Conservation (phyloP, 2,329 filamentous ascomycete genomes). For the Sodiomyces alkalinus region DNA sequence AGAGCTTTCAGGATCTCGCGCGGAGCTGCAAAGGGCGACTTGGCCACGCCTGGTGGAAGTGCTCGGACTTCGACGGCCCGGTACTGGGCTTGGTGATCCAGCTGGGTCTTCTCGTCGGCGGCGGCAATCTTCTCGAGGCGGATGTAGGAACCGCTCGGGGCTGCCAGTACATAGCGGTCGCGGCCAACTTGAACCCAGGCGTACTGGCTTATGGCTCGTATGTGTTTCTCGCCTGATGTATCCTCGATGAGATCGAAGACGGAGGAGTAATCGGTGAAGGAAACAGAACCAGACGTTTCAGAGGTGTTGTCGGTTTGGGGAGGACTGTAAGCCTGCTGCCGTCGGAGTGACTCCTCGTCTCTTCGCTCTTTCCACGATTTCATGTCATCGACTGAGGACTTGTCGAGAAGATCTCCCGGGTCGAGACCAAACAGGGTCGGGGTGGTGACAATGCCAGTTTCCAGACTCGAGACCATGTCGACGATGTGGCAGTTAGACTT, state of each 20-base stretch:
- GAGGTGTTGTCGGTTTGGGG: neutral
- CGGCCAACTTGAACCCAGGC: slow-evolving; percentile 72
- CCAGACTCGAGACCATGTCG: slow-evolving; percentile 81
- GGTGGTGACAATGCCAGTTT: slow-evolving; percentile 73
- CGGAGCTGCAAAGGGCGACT: slow-evolving; percentile 52
- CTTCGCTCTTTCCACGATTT: slow-evolving; percentile 33
- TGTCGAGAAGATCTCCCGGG: slow-evolving; percentile 58
- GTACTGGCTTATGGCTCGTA: slow-evolving; percentile 58
- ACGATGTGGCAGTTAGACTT: slow-evolving; percentile 90
- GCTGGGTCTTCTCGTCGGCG: neutral
- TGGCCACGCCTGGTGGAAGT: slow-evolving; percentile 26
- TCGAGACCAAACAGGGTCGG: slow-evolving; percentile 90
- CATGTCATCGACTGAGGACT: slow-evolving; percentile 49
- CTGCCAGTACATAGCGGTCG: slow-evolving; percentile 55
- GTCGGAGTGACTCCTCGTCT: slow-evolving; percentile 24
- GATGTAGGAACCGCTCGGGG: slow-evolving; percentile 46
- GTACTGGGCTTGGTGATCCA: slow-evolving; percentile 16
- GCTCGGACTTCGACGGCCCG: slow-evolving; percentile 32
- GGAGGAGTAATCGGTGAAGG: slow-evolving; percentile 81
- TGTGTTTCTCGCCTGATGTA: slow-evolving; percentile 61
- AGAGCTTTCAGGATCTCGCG: slow-evolving; percentile 48
- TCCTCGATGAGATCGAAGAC: slow-evolving; percentile 85
- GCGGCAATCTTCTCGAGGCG: slow-evolving; percentile 29
- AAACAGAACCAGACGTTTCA: slow-evolving; percentile 32
- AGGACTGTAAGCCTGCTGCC: slow-evolving; percentile 8